Conservation (phyloP, 495 filamentous ascomycete genomes). For the Annulohypoxylon maeteangense region DNA sequence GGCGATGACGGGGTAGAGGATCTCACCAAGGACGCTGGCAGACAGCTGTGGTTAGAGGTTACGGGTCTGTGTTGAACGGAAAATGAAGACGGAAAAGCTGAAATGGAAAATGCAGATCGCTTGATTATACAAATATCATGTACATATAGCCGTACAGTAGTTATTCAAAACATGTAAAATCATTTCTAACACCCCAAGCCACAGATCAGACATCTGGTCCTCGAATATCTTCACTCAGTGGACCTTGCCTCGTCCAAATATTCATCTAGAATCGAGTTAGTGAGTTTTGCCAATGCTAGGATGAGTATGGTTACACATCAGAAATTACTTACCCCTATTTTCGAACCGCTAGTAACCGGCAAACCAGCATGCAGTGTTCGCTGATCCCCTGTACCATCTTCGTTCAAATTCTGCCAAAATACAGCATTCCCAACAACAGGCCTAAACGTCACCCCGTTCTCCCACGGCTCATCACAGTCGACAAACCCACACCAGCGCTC, state of each 20-base stretch:
- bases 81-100: not conserved
- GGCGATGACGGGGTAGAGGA: conserved; percentile 44
- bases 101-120: not conserved
- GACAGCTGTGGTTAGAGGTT: conserved; percentile 44
- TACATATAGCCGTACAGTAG: not conserved
- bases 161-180: not conserved
- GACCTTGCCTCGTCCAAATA: conserved; percentile 70
- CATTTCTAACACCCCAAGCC: not conserved
- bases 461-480: conserved; percentile 65
- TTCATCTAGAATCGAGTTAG: conserved; percentile 64
- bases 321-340: conserved; percentile 64
- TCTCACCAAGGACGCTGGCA: conserved; percentile 41
- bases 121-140: conserved; percentile 7
- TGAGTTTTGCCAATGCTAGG: not conserved
- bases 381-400: conserved; percentile 67
- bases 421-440: conserved; percentile 76
- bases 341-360: conserved; percentile 72
- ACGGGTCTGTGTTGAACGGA: conserved; percentile 41
- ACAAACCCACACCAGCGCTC: conserved; percentile 69
- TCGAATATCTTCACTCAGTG: conserved; percentile 49
- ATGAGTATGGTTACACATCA: not conserved
- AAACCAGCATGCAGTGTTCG: conserved; percentile 76
- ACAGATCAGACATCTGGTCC: conserved; percentile 44
- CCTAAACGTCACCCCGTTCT: conserved; percentile 72
- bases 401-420: conserved; percentile 77